Evolutionary conservation across 768 basidiomycete genomes (phyloP), one percentile per base, ranked within the genome.

Genomic region (Lactarius pseudohatsudake): DNA sequence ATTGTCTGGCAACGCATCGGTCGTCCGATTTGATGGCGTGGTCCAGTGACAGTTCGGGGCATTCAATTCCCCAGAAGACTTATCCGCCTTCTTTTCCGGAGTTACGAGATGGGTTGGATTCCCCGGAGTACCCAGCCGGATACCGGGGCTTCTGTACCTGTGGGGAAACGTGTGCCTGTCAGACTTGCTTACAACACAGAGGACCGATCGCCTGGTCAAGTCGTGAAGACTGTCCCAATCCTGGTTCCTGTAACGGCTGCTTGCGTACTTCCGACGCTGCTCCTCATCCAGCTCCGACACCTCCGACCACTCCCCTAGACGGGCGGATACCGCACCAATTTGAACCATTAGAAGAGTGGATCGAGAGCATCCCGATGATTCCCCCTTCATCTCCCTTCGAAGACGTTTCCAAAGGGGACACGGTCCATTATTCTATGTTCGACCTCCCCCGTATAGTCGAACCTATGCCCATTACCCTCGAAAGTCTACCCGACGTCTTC

Each of bases 401-500:
- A 11, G 62, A 63, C 22, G 59, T 20, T 11, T 50, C 50, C 16
- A 63, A 64, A 53, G 54, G 47, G 36, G 62, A 58, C 10, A 10
- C 53, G 9, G 22, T 22, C 32, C 26, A 62, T 45, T 59, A 55
- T 38, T 15, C 61, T 13, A 16, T 59, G 10, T 67, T 66, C 20
- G 54, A 45, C 32, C 67, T 59, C 45, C 62, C 64, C 8, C 58
- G 59, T 34, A 62, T 69, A 40, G 62, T 68, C 34, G 73, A 71
- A 53, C 62, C 66, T 4, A 59, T 70, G 32, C 43, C 69, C 11
- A 57, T 69, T 11, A 38, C 67, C 20, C 54, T 62, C 13, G 66
- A 57, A 43, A 70, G 70, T 13, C 59, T 65, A 15, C 69, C 69
- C 32, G 75, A 76, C 28, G 74, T 75, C 32, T 77, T 77, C 59